Conservation (phyloP, 345 rosid genomes). For the Dipteronia dyeriana region DNA sequence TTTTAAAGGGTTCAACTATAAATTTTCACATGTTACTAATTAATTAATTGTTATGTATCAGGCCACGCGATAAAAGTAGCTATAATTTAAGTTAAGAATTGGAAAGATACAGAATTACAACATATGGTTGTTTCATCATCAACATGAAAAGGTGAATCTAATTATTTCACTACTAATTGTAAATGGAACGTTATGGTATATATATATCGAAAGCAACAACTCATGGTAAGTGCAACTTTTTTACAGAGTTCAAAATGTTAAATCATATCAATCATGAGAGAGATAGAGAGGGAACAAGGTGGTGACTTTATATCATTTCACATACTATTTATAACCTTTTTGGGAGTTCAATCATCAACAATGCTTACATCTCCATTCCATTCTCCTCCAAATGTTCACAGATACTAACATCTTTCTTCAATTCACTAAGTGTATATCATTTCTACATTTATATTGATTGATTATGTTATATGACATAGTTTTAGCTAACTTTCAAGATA, state of each 20-base stretch:
- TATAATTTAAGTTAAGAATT: too few relatives aligned
- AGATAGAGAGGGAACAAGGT: background rate
- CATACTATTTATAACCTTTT: background rate
- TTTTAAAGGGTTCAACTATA: too few relatives aligned
- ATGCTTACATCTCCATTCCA: background rate
- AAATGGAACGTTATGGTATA: background rate
- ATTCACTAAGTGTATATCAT: background rate
- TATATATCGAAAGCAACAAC: background rate
- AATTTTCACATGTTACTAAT: too few relatives aligned
- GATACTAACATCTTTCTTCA: background rate
- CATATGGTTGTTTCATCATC: slow-evolving; percentile 8
- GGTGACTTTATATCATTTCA: slow-evolving; percentile 22
- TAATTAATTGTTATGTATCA: too few relatives aligned
- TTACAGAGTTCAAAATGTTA: slow-evolving; percentile 20
- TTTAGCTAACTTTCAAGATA: too few relatives aligned
- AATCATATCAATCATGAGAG: slow-evolving; percentile 15
- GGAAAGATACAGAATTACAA: too few relatives aligned
- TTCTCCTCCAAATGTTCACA: slow-evolving; percentile 16
- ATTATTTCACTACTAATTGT: slow-evolving; percentile 4
- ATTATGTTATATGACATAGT: too few relatives aligned
- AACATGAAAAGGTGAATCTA: slow-evolving; percentile 19
- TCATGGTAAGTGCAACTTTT: slow-evolving; percentile 13
- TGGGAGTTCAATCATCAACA: background rate
- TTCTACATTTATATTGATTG: background rate
- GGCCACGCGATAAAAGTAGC: too few relatives aligned